phyloP scores from a whole-genome alignment of 805 yeast genomes.

The Debaryomyces tyrocola region DNA sequence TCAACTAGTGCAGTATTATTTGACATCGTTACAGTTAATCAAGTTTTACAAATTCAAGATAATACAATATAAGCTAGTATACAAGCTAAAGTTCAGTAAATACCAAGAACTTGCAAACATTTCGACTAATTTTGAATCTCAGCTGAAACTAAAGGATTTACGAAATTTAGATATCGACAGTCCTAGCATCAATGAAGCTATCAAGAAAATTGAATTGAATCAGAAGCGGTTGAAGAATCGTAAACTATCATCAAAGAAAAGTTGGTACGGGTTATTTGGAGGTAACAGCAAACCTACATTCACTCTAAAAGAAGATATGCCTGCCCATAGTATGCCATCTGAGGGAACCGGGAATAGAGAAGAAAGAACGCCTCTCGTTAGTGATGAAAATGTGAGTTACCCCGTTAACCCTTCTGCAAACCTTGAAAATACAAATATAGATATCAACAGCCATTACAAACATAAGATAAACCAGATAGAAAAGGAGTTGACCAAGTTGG shows the following conservation, averaged over 20 bases:
- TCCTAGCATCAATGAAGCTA: constrained; percentile 38
- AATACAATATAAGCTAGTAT: constrained; percentile 44
- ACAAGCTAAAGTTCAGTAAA: constrained; percentile 39
- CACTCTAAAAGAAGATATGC: neutral
- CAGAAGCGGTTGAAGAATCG: constrained; percentile 16
- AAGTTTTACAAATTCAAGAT: constrained; percentile 54
- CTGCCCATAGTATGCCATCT: neutral
- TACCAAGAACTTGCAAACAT: constrained; percentile 36
- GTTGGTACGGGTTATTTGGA: constrained; percentile 47
- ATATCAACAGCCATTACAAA: constrained; percentile 19
- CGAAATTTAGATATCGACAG: constrained; percentile 34
- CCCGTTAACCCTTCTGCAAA: neutral
- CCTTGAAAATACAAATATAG: neutral
- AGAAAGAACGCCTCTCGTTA: neutral
- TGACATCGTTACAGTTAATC: constrained; percentile 44
- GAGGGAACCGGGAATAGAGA: neutral
- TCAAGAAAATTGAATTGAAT: constrained; percentile 29
- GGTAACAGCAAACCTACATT: constrained; percentile 23
- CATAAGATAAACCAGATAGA: constrained; percentile 35
- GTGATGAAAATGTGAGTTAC: neutral
- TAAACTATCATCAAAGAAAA: constrained; percentile 24
- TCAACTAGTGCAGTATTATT: constrained; percentile 46
- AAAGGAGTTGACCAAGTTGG: constrained; percentile 43
- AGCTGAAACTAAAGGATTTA: constrained; percentile 24
- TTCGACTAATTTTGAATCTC: constrained; percentile 17